Base-by-base conservation (phyloP, 805 yeast genomes). In the Kregervanrija fluxuum region DNA sequence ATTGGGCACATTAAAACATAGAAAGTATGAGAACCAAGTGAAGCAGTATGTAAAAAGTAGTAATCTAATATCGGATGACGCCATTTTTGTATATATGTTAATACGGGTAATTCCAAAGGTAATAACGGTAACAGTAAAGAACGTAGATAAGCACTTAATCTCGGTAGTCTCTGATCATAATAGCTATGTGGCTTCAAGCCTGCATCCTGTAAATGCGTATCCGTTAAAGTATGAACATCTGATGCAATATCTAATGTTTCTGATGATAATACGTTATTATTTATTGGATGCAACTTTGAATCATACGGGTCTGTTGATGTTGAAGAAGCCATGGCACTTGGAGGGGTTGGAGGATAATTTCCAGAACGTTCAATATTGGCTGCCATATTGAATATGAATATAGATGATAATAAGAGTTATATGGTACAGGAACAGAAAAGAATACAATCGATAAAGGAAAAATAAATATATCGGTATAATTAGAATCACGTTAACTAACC, bases 1-100 rank as follows among this genome's bases (percentile, higher is more conserved):
- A 85, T 59, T 0, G 99, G 99, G 33, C 91, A 71, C 79, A 87
- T 80, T 40, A 91, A 61, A 40, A 93, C 95, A 61, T 91, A 91
- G 60, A 93, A 93, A 0, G 96, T 87, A 64, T 91, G 99, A 5
- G 95, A 78, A 0, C 96, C 99, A 50, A 93, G 69, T 54, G 84
- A 81, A 13, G 98, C 96, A 3, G 95, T 77, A 70, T 86, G 79
- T 8, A 95, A 84, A 64, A 91, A 91, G 56, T 84, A 93, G 22
- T 70, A 56, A 64, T 90, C 97, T 42, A 81, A 62, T 13, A 61
- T 41, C 2, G 78, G 70, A 34, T 64, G 60, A 46, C 95, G 69
- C 11, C 69, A 55, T 5, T 46, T 39, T 4, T 91, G 99, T 47
- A 86, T 64, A 4, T 52, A 51, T 9, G 73, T 68, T n/a, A 91